These are phyloP conservation scores for Eutrema salsugineum DNA, from an alignment of 441 rosid genomes.

Conservation along the genomic window DNA sequence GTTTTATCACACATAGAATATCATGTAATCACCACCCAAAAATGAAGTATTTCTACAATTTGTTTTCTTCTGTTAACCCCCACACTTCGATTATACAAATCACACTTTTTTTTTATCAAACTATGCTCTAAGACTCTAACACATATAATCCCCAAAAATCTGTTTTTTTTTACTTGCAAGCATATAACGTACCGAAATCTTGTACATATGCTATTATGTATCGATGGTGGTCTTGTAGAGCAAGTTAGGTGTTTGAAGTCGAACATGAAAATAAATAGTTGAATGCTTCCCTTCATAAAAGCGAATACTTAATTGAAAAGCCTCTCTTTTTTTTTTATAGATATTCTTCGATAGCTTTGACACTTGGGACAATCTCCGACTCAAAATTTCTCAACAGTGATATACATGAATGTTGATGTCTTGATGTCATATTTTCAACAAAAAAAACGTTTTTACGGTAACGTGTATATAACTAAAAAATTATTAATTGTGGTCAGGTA, in stretches of 20 bases:
- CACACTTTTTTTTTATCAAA: neutral
- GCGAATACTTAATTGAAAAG: conserved; percentile 6
- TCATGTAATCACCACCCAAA: neutral
- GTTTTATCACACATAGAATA: neutral
- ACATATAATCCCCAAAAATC: neutral
- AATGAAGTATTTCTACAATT: neutral
- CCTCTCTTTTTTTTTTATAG: neutral
- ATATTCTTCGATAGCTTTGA: neutral
- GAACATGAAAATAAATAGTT: neutral
- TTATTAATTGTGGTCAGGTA: neutral
- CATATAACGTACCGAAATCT: conserved; percentile 10
- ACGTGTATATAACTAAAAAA: neutral
- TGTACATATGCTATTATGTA: conserved; percentile 14
- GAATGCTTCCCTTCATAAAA: conserved; percentile 3
- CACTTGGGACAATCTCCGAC: conserved; percentile 2
- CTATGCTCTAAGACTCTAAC: neutral
- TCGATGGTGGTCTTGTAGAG: conserved; percentile 10
- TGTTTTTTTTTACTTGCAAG: neutral
- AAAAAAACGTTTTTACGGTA: neutral
- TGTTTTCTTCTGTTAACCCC: neutral
- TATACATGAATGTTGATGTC: neutral
- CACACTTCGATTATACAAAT: neutral
- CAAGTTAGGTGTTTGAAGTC: conserved; percentile 21
- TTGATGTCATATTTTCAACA: neutral
- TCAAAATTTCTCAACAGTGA: neutral